Evolutionary conservation across 805 yeast species (phyloP), one percentile per base, ranked within the genome.

Genomic region (Isabelozyma gotoi): DNA sequence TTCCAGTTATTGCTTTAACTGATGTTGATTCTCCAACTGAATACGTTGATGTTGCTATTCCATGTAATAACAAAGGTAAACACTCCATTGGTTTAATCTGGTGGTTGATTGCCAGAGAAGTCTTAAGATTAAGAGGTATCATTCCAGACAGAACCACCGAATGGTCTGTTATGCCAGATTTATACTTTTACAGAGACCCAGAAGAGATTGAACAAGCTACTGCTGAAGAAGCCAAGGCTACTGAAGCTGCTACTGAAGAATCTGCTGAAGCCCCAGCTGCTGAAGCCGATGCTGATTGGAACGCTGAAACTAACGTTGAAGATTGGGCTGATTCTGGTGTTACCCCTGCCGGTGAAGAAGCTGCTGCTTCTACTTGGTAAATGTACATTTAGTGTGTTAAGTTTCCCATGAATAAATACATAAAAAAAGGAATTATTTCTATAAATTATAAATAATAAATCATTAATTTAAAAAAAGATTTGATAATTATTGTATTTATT

Each of bases 171-270:
- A 94, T 94, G 99, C 98, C 98, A 76, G 99, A 94, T 82, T 85
- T 94, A 77, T 94, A 91, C 91, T 94, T 94, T 91, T 94, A 94
- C 97, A 94, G 99, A 85, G 97, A 94, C 82, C 99, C 99, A 71
- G 98, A 92, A 82, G 99, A 94, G 80, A 86, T 87, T 76, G 96
- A 89, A 80, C 81, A 82, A 64, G 82, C 77, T 62, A 82, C 81
- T 66, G 78, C 78, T 53, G 78, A 76, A 57, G 80, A 73, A 64
- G 63, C 69, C 57, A 75, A 71, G 63, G 55, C 66, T 49, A 74
- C 72, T 54, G 86, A 78, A 65, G 81, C 76, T 61, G 56, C 66
- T 49, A 74, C 73, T 54, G 86, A 78, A 65, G 81, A 77, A 60
- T 62, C 59, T 51, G 80, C 74, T 62, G 81, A 80, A 62, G 87